Conservation (phyloP, 1,139 yeast genomes). For the Geotrichum citri-aurantii region DNA sequence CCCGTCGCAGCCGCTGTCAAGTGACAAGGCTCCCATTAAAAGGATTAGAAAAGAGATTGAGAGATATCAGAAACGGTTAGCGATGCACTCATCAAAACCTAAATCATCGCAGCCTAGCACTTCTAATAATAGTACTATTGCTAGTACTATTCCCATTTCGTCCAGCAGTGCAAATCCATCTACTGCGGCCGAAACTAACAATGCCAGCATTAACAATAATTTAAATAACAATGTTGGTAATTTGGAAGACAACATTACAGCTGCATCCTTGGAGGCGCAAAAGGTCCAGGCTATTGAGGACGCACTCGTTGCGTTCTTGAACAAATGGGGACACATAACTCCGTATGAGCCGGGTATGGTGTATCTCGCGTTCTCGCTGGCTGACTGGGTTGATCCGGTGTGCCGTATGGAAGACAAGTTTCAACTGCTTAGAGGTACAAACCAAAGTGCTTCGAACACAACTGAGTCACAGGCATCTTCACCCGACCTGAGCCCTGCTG, state of each 20-base stretch:
- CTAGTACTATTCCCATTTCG: background rate
- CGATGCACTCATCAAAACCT: background rate
- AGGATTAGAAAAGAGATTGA: slow-evolving; percentile 34
- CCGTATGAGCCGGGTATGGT: slow-evolving; percentile 77
- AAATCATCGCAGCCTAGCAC: background rate
- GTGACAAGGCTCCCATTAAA: slow-evolving; percentile 23
- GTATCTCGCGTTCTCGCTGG: slow-evolving; percentile 83
- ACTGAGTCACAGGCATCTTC: slow-evolving; percentile 8
- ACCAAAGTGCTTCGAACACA: slow-evolving; percentile 1
- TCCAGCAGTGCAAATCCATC: background rate
- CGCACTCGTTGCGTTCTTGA: slow-evolving; percentile 57
- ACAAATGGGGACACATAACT: slow-evolving; percentile 72
- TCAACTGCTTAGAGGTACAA: background rate
- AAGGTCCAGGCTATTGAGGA: slow-evolving; percentile 42
- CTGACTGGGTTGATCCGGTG: slow-evolving; percentile 81
- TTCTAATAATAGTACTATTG: background rate
- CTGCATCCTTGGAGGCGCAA: slow-evolving; percentile 9
- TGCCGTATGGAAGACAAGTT: slow-evolving; percentile 11
- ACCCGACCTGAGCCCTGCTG: slow-evolving; percentile 8
- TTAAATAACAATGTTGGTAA: background rate
- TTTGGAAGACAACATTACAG: background rate
- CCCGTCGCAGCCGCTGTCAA: slow-evolving; percentile 8
- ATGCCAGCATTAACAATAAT: background rate
- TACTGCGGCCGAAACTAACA: background rate
- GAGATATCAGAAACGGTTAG: slow-evolving; percentile 25